A percentile compares a stretch with the other conserved stretches of the same genome.
Conservation (phyloP, 495 filamentous ascomycete species). For the Neurospora hispaniola region DNA sequence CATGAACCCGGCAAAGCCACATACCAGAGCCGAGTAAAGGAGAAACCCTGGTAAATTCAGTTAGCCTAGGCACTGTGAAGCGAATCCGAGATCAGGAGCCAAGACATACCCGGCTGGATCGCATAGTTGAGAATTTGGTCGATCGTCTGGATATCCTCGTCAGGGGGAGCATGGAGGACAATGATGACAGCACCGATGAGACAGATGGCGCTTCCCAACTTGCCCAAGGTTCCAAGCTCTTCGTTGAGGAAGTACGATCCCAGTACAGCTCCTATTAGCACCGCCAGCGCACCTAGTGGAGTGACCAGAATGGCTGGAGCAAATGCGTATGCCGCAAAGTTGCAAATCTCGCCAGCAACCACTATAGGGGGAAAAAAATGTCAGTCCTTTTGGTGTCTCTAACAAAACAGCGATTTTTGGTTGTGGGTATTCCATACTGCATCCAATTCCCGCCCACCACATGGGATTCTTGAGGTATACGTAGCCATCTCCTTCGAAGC, state of each 20-base stretch:
- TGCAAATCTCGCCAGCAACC: constrained; percentile 84
- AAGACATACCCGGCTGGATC: constrained; percentile 66
- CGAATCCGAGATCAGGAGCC: neutral
- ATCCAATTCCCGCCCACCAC: constrained; percentile 92
- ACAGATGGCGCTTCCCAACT: constrained; percentile 91
- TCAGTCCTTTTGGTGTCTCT: constrained; percentile 12
- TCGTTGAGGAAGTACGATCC: constrained; percentile 92
- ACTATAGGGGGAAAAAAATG: constrained; percentile 25
- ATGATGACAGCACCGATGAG: constrained; percentile 95
- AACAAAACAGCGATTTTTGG: neutral
- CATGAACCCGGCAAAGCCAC: constrained; percentile 79
- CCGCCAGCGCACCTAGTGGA: constrained; percentile 82
- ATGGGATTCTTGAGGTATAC: constrained; percentile 82
- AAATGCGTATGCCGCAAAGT: constrained; percentile 97
- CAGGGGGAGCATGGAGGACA: constrained; percentile 91
- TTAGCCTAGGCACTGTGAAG: constrained; percentile 14
- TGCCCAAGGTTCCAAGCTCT: constrained; percentile 76
- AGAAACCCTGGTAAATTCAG: constrained; percentile 57
- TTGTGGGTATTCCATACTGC: constrained; percentile 45
- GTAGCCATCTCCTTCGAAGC: constrained; percentile 95
- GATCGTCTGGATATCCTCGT: constrained; percentile 77
- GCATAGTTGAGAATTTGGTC: constrained; percentile 84
- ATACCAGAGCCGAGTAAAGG: constrained; percentile 65
- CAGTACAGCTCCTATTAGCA: constrained; percentile 88
- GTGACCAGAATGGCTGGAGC: constrained; percentile 96